Percentiles rank a stretch among this genome's conserved stretches.
These are phyloP conservation scores for Inosperma sp. DNA, from an alignment of 768 basidiomycete genomes.

Conservation along the genomic window DNA sequence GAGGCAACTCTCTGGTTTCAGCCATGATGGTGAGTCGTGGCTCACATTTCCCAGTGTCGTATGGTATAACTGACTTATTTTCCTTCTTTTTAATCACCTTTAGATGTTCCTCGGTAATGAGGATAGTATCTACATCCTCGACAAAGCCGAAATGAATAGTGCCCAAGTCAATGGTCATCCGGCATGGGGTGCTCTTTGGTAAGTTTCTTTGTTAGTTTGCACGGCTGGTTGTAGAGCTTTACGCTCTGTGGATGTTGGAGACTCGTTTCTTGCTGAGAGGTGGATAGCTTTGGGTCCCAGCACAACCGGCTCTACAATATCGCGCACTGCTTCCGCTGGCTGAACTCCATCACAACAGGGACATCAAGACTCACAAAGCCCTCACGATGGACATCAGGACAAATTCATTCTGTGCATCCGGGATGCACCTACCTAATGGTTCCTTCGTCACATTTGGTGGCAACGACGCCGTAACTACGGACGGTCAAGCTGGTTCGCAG, in stretches of 20 bases:
- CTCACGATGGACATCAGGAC: slow-evolving; percentile 66
- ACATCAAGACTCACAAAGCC: slow-evolving; percentile 53
- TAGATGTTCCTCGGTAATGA: slow-evolving; percentile 82
- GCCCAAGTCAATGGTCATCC: slow-evolving; percentile 62
- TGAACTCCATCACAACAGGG: slow-evolving; percentile 35
- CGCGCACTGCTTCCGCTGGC: not conserved
- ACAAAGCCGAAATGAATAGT: slow-evolving; percentile 81
- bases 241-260: not conserved
- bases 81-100: slow-evolving; percentile 6
- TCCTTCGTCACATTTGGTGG: slow-evolving; percentile 75
- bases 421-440: slow-evolving; percentile 77
- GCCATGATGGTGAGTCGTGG: no score
- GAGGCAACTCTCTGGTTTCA: no score
- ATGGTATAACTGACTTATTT: not conserved
- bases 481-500: slow-evolving; percentile 54
- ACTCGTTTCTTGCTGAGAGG: not conserved
- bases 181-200: slow-evolving; percentile 73
- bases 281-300: not conserved
- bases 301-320: not conserved
- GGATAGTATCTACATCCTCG: slow-evolving; percentile 81
- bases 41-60: slow-evolving; percentile 11
- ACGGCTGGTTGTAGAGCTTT: not conserved
- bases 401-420: slow-evolving; percentile 79
- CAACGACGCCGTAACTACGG: slow-evolving; percentile 69
- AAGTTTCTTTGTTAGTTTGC: slow-evolving; percentile 6